Evolutionary conservation across 139 green algal species (phyloP), one percentile per base, ranked within the genome.

Genomic region (Coelastrella sp.): DNA sequence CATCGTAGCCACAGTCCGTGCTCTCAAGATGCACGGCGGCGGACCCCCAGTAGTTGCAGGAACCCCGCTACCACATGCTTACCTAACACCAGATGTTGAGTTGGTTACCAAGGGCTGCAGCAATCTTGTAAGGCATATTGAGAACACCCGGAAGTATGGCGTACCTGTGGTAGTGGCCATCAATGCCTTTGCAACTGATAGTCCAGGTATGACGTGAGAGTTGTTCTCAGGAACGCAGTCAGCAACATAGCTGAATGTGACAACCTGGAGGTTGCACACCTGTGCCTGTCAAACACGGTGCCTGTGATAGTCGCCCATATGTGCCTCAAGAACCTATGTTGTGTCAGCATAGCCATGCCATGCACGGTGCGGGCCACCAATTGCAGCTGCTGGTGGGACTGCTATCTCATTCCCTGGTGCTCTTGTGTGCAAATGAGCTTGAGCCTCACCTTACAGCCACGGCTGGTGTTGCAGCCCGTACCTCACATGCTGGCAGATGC

Each of bases 81-180:
- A 99, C 96, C 97, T 91, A n/a, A 96, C 73, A 7, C 97, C 99
- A 90, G 96, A 99, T 92, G 91, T 99, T 19, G 94, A 96, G 7
- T 94, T 99, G 77, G 95, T 99, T 11, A 92, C 85, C 0, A 86
- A 90, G 10, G 97, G 97, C 73, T 97, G 94, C 91, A 94, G 86
- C 93, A 99, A 99, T 95, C 92, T 97, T 11, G 91, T 78, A 17
- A 89, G 96, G n/a, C 98, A 99, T 94, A 96, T 99, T 11, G 58
- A 94, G 57, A 99, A 99, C 94, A 94, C 95, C 0, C 73, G 73
- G 8, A 94, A 94, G 90, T 99, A 98, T 83, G 97, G 97, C 64
- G 94, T 99, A n/a, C 96, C 96, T 2, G 97, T 99, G n/a, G 97
- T 99, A 17, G 96, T 99, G 14, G 98, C 97, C 7, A 94, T 99